These are phyloP conservation scores for Tagetes erecta DNA, from an alignment of 129 eudicot species.

Conservation along the genomic window DNA sequence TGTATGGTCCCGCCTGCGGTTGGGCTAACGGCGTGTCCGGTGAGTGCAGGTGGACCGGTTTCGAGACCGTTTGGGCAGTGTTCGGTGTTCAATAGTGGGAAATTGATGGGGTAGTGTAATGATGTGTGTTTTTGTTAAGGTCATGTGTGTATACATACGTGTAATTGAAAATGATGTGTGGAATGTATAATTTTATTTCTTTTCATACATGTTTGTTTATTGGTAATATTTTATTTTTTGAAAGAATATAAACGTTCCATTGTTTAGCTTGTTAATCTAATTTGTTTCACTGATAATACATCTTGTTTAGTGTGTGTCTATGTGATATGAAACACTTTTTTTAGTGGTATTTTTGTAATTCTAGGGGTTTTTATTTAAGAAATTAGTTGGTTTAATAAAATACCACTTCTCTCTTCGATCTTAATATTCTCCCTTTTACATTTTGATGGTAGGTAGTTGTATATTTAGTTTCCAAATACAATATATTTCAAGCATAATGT, in stretches of 20 bases:
- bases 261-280: background rate
- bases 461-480: no score
- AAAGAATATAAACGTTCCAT: background rate
- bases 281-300: no score
- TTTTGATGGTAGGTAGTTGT: no score
- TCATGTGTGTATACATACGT: background rate
- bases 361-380: no score
- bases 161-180: conserved; percentile 22
- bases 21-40: conserved; percentile 68
- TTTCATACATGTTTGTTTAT: conserved; percentile 21
- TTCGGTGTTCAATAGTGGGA: conserved; percentile 37
- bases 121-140: background rate
- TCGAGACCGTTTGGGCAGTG: conserved; percentile 71
- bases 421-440: no score
- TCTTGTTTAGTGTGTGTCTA: no score
- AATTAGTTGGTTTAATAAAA: no score
- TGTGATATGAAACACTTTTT: no score
- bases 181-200: conserved; percentile 6
- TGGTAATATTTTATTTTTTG: background rate
- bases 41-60: conserved; percentile 60
- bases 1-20: conserved; percentile 66
- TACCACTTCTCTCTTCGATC: no score
- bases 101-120: conserved; percentile 33
- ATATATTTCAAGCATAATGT: no score
- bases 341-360: no score